phyloP scores from a whole-genome alignment of 2,329 filamentous ascomycete genomes.

The Tolypocladium inflatum region DNA sequence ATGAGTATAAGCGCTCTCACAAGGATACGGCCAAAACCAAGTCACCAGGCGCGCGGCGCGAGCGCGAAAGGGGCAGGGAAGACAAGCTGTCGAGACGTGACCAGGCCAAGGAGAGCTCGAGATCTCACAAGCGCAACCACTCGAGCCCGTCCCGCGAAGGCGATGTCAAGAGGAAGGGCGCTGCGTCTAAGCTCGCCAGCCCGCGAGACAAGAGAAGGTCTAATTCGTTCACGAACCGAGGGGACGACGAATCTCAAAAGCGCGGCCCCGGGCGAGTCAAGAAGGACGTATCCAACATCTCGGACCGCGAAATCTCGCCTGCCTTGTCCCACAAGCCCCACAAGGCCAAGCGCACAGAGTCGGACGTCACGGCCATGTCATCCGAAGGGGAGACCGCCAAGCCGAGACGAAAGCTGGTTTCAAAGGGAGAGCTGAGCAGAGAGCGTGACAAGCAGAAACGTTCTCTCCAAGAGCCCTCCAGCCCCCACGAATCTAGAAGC shows the following conservation, averaged over 20 bases:
- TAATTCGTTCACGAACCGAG: constrained; percentile 29
- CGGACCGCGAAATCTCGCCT: constrained; percentile 46
- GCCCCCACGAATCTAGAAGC: constrained; percentile 37
- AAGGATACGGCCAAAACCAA: constrained; percentile 39
- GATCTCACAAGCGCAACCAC: constrained; percentile 33
- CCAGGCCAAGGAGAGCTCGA: constrained; percentile 35
- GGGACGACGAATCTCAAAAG: constrained; percentile 40
- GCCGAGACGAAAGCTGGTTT: constrained; percentile 53
- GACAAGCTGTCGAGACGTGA: constrained; percentile 31
- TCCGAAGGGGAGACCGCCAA: constrained; percentile 50
- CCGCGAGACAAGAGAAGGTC: constrained; percentile 40
- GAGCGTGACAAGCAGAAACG: constrained; percentile 50
- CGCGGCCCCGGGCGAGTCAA: constrained; percentile 42
- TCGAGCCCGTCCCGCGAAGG: constrained; percentile 39
- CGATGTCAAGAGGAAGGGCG: constrained; percentile 33
- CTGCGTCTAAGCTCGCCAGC: constrained; percentile 26
- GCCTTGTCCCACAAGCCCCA: constrained; percentile 33
- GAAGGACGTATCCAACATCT: constrained; percentile 43
- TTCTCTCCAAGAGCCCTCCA: constrained; percentile 41
- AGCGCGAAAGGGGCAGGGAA: constrained; percentile 31
- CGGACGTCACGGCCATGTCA: constrained; percentile 40
- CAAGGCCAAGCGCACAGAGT: constrained; percentile 44
- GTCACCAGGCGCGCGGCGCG: constrained; percentile 34
- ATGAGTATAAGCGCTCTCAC: constrained; percentile 48
- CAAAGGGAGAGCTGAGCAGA: constrained; percentile 51